Percentiles rank a stretch among this genome's conserved stretches.
Conservation (phyloP, 352 stramenopile species). For the Peronospora belbahrii region DNA sequence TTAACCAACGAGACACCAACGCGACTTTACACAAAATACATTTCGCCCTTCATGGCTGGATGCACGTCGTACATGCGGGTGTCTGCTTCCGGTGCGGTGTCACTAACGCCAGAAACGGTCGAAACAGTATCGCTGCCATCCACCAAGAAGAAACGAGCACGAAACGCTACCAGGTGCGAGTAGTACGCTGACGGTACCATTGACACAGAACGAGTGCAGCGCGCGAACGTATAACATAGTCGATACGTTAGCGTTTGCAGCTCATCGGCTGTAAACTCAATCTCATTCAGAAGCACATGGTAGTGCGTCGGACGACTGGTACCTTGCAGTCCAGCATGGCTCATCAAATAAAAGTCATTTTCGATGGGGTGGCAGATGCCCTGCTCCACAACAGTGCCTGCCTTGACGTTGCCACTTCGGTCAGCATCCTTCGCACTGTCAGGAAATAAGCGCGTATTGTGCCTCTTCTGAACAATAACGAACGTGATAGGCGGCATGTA, state of each 20-base stretch:
- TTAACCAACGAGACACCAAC: not conserved
- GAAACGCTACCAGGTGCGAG: constrained; percentile 76
- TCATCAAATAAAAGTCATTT: constrained; percentile 87
- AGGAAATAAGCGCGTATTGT: constrained; percentile 78
- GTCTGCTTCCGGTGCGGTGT: constrained; percentile 25
- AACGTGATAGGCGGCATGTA: constrained; percentile 81
- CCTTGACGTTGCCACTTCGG: constrained; percentile 62
- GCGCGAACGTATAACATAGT: constrained; percentile 79
- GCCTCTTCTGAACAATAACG: constrained; percentile 81
- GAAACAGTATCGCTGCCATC: constrained; percentile 53
- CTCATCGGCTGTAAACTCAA: constrained; percentile 57
- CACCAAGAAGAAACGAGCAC: constrained; percentile 74
- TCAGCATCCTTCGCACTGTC: constrained; percentile 36
- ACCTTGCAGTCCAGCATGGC: constrained; percentile 72
- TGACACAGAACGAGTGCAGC: constrained; percentile 79
- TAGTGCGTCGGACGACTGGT: constrained; percentile 85
- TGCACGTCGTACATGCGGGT: constrained; percentile 47
- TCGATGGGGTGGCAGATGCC: constrained; percentile 80
- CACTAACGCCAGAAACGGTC: constrained; percentile 22
- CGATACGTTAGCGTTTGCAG: constrained; percentile 64
- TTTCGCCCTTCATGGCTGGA: constrained; percentile 31
- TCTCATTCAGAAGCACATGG: constrained; percentile 76
- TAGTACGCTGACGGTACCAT: constrained; percentile 85
- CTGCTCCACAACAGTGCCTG: constrained; percentile 73
- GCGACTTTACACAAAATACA: constrained; percentile 53